A percentile compares a stretch with the other conserved stretches of the same genome.
These are phyloP conservation scores for Zoysia pacifica DNA, from an alignment of 176 grass and related monocot species.

Conservation along the genomic window DNA sequence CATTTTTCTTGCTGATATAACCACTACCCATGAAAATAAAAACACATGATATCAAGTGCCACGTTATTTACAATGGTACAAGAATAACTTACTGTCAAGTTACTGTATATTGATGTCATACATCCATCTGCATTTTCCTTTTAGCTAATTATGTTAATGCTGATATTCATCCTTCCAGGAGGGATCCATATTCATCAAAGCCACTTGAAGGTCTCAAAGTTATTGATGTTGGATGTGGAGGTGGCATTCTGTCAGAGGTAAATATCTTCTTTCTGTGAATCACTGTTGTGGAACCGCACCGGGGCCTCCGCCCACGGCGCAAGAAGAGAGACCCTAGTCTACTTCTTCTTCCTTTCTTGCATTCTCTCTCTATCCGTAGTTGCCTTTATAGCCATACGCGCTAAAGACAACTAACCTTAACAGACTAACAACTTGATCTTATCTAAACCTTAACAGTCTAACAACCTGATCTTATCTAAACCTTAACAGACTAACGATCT, in stretches of 20 bases:
- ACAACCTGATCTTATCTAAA: too few species aligned
- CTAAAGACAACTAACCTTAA: too few species aligned
- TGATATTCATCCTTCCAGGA: conserved; percentile 43
- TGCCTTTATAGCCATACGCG: too few species aligned
- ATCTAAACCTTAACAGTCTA: too few species aligned
- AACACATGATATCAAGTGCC: neutral
- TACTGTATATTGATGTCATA: neutral
- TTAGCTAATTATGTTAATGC: neutral
- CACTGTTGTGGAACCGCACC: neutral
- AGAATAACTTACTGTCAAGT: conserved; percentile 6
- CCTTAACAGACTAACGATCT: too few species aligned
- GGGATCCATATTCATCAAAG: conserved; percentile 75
- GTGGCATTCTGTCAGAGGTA: conserved; percentile 95
- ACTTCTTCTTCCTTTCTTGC: too few species aligned
- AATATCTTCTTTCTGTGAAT: neutral
- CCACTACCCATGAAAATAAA: neutral
- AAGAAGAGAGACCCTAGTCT: too few species aligned
- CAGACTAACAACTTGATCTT: too few species aligned
- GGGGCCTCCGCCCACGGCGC: too few species aligned
- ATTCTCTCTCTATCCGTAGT: too few species aligned
- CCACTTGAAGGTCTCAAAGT: conserved; percentile 90
- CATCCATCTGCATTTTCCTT: neutral
- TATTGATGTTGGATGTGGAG: conserved; percentile 98
- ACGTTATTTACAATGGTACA: neutral
- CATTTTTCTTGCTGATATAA: neutral